Evolutionary conservation across 31 red algal species (phyloP).

Genomic region (Porphyra umbilicalis): DNA sequence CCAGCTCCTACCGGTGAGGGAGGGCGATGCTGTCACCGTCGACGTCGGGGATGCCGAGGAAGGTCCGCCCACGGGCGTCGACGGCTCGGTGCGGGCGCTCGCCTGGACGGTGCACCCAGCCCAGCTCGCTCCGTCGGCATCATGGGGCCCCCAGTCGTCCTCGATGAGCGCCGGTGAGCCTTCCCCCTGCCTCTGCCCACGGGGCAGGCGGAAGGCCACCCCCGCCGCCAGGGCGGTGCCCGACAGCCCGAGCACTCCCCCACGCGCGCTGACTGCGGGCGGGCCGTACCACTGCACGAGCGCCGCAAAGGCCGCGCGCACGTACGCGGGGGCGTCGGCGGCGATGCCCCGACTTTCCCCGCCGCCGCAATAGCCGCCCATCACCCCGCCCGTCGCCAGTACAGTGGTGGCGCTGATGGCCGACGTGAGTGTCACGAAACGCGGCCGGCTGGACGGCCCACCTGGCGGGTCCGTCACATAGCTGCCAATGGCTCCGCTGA

Average conservation of each 20-base stretch:
- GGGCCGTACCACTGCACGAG: not conserved
- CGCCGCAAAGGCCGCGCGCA: not conserved
- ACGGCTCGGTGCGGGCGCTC: not conserved
- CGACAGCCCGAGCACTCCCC: not conserved
- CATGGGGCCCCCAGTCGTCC: not conserved
- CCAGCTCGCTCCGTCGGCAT: too few relatives aligned
- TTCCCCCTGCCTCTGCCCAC: not conserved
- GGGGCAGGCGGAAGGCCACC: not conserved
- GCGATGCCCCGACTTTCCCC: not conserved
- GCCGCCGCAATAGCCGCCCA: not conserved
- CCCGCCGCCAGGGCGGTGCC: not conserved
- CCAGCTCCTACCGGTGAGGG: not conserved
- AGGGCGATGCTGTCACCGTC: too few relatives aligned
- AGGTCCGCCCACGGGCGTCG: too few relatives aligned
- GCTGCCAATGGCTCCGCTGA: not conserved
- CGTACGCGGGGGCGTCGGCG: not conserved
- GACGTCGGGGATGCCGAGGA: too few relatives aligned
- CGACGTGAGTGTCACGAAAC: not conserved
- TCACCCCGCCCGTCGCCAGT: not conserved
- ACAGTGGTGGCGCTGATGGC: not conserved
- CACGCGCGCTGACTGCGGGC: not conserved
- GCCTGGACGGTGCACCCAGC: not conserved
- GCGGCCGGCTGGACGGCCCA: not conserved
- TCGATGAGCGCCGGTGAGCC: not conserved
- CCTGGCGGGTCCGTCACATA: not conserved